Percentiles rank a stretch among this genome's conserved stretches.
Evolutionary conservation across 2,329 filamentous ascomycete genomes (phyloP).

Genomic region (Verruconis gallopava): DNA sequence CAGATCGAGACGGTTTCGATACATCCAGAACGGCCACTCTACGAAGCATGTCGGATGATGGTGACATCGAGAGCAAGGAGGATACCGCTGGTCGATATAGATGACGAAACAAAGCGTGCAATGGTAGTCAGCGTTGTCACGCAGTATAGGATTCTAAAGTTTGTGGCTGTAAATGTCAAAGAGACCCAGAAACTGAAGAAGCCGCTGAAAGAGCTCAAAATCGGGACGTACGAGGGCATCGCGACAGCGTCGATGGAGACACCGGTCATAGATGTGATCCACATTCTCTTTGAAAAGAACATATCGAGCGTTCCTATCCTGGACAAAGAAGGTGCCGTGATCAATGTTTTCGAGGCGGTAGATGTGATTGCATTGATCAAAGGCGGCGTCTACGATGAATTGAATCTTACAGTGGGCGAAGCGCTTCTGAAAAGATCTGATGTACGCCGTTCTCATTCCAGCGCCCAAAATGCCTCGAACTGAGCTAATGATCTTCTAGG

Average conservation of each 20-base stretch:
- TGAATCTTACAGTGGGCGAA: constrained; percentile 75
- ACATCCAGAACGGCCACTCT: constrained; percentile 77
- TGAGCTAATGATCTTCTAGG: too few species aligned
- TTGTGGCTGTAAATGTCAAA: constrained; percentile 88
- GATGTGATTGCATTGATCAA: constrained; percentile 96
- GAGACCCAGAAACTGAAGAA: constrained; percentile 84
- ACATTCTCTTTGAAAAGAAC: constrained; percentile 80
- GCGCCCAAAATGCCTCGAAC: not conserved
- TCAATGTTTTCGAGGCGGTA: constrained; percentile 96
- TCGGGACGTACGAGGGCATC: constrained; percentile 74
- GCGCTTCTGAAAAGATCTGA: constrained; percentile 76
- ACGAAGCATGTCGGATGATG: constrained; percentile 92
- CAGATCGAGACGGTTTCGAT: constrained; percentile 95
- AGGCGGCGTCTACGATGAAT: constrained; percentile 80
- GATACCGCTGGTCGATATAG: constrained; percentile 85
- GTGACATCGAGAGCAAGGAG: constrained; percentile 82
- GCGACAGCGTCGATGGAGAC: constrained; percentile 79
- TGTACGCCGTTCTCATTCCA: constrained; percentile 29
- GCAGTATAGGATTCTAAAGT: constrained; percentile 96
- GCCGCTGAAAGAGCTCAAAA: constrained; percentile 59
- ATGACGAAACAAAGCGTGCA: constrained; percentile 83
- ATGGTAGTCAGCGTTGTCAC: constrained; percentile 96
- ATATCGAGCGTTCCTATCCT: constrained; percentile 93
- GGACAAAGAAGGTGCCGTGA: constrained; percentile 61
- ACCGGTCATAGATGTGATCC: constrained; percentile 86